A percentile compares a stretch with the other conserved stretches of the same genome.
Conservation (phyloP, 2,329 filamentous ascomycete species). For the Teratosphaeriaceae sp. region DNA sequence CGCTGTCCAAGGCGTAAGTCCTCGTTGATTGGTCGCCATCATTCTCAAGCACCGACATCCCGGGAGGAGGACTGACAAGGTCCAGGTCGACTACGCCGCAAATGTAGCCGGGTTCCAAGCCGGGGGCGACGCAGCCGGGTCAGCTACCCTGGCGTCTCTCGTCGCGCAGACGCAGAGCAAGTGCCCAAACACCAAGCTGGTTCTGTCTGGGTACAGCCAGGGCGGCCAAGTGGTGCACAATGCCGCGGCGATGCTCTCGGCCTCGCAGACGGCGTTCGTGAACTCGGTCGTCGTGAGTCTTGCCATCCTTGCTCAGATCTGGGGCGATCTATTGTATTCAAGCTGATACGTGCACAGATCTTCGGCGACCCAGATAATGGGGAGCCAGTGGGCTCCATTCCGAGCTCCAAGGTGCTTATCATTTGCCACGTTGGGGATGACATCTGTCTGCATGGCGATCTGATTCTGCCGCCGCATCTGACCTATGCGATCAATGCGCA, state of each 20-base stretch:
- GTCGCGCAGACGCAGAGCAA: slow-evolving; percentile 10
- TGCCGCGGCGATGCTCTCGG: slow-evolving; percentile 8
- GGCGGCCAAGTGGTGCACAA: slow-evolving; percentile 17
- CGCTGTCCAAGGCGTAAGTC: slow-evolving; percentile 44
- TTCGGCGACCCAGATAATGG: slow-evolving; percentile 34
- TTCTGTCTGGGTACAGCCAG: slow-evolving; percentile 19
- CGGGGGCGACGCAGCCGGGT: slow-evolving; percentile 12
- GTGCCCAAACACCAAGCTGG: slow-evolving; percentile 18
- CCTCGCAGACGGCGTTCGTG: slow-evolving; percentile 6
- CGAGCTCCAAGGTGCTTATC: slow-evolving; percentile 27
- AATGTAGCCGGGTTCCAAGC: slow-evolving; percentile 6
- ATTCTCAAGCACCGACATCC: too few species aligned
- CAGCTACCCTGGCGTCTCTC: slow-evolving; percentile 15
- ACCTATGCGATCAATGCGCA: slow-evolving; percentile 28
- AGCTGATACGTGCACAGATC: slow-evolving; percentile 15
- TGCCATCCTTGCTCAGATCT: neutral
- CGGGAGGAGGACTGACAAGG: too few species aligned
- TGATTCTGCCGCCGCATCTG: slow-evolving; percentile 29
- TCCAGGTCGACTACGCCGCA: slow-evolving; percentile 7
- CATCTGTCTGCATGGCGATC: slow-evolving; percentile 27
- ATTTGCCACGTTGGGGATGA: slow-evolving; percentile 31
- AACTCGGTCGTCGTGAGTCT: slow-evolving; percentile 13
- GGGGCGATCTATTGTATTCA: slow-evolving; percentile 5
- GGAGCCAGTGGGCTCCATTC: slow-evolving; percentile 26
- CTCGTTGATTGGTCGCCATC: too few species aligned